A percentile compares a stretch with the other conserved stretches of the same genome.
Evolutionary conservation across 2,329 filamentous ascomycete species (phyloP).

Genomic region (Pseudogymnoascus sp.): DNA sequence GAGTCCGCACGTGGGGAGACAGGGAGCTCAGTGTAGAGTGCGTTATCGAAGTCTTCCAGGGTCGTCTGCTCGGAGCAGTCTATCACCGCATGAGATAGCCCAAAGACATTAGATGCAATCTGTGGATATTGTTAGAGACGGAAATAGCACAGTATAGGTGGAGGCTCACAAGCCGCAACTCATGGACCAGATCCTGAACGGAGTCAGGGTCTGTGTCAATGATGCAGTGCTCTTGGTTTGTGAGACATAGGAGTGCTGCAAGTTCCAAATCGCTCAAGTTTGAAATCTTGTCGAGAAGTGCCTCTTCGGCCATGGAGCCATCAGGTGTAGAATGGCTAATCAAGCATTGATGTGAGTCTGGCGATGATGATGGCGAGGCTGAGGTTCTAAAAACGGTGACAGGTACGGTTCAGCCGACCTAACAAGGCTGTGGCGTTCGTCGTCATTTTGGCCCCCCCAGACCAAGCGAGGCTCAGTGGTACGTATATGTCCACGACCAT

Average conservation of each 20-base stretch:
- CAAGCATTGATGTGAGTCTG: conserved; percentile 1
- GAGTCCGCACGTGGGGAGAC: conserved; percentile 23
- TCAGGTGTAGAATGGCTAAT: background rate
- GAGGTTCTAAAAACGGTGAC: background rate
- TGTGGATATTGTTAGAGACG: conserved; percentile 28
- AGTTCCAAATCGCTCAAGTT: conserved; percentile 81
- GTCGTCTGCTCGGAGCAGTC: conserved; percentile 67
- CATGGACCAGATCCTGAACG: conserved; percentile 62
- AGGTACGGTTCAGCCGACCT: background rate
- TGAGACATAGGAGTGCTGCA: conserved; percentile 72
- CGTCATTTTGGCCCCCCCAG: background rate
- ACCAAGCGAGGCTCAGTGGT: conserved; percentile 8
- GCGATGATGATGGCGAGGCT: conserved; percentile 6
- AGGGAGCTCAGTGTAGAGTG: conserved; percentile 47
- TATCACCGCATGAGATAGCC: conserved; percentile 61
- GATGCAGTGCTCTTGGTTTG: conserved; percentile 80
- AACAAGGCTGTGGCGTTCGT: conserved; percentile 1
- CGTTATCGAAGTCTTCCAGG: conserved; percentile 71
- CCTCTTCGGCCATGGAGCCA: conserved; percentile 52
- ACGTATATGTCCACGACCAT: conserved; percentile 4
- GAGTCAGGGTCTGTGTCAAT: conserved; percentile 61
- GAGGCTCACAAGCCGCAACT: conserved; percentile 58
- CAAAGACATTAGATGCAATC: conserved; percentile 65
- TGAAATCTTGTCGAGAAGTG: conserved; percentile 63
- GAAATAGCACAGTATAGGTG: background rate